Conservation (phyloP, 225 moss, liverwort and hornwort genomes). For the Thuidium tamariscinum region DNA sequence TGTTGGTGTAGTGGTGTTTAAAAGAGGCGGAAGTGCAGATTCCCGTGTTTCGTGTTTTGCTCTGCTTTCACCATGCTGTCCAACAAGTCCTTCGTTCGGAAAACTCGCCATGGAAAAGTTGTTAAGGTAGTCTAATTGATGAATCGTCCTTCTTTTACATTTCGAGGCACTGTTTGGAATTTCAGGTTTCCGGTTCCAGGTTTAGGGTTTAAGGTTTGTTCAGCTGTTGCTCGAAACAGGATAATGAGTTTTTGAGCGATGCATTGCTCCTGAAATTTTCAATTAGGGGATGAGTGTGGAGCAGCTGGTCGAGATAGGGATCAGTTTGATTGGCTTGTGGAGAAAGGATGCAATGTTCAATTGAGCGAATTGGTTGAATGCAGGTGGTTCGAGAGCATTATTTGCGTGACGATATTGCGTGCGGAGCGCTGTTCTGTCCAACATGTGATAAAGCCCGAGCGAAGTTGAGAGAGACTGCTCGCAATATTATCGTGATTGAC, state of each 20-base stretch:
- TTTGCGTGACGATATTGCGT: constrained; percentile 85
- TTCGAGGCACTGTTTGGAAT: background rate
- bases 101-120: constrained; percentile 81
- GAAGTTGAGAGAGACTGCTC: constrained; percentile 43
- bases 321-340: background rate
- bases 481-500: constrained; percentile 66
- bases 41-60: background rate
- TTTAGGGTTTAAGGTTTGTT: background rate
- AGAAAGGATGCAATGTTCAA: background rate
- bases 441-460: constrained; percentile 73
- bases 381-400: constrained; percentile 97
- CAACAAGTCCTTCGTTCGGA: constrained; percentile 86
- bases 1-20: background rate
- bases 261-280: background rate
- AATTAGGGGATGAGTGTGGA: background rate
- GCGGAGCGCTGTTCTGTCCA: constrained; percentile 67
- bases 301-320: background rate
- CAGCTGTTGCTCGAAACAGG: background rate
- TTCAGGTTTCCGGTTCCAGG: background rate
- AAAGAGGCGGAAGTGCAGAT: background rate
- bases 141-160: background rate
- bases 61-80: constrained; percentile 56
- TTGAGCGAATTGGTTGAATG: background rate
- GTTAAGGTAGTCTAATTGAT: constrained; percentile 39
- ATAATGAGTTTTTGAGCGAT: background rate